These are phyloP conservation scores for Austropuccinia psidii DNA, from an alignment of 1,284 basidiomycete species.

Conservation along the genomic window DNA sequence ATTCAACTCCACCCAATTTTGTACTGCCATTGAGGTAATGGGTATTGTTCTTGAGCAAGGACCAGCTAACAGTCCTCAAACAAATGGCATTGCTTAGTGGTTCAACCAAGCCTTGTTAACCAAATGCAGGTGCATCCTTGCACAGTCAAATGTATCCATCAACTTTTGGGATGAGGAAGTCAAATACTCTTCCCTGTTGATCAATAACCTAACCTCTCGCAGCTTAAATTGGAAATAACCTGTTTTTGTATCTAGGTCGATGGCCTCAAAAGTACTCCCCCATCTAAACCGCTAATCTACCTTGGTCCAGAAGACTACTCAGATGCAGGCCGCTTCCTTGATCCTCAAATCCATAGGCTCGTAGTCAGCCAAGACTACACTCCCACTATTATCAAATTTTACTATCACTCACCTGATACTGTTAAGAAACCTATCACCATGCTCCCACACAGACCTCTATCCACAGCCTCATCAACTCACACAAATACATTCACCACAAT, in stretches of 20 bases:
- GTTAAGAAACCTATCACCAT: background rate
- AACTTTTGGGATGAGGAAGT: slow-evolving; percentile 7
- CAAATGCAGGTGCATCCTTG: background rate
- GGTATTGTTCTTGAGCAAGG: background rate
- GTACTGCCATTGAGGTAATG: background rate
- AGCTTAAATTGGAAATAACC: background rate
- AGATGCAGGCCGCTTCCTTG: slow-evolving; percentile 1
- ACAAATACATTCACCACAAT: too few species aligned
- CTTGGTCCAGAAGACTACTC: background rate
- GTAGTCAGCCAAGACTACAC: slow-evolving; percentile 10
- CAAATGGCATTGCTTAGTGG: background rate
- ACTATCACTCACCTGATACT: background rate
- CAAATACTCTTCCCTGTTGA: background rate
- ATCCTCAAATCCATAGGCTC: background rate
- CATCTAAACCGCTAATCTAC: background rate
- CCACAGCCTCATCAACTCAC: too few species aligned
- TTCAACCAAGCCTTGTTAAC: slow-evolving; percentile 1
- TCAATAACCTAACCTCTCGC: background rate
- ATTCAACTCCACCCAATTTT: background rate
- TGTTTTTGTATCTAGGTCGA: slow-evolving; percentile 11
- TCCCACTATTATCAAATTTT: background rate
- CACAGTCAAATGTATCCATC: background rate
- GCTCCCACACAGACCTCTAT: too few species aligned
- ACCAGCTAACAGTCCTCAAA: slow-evolving; percentile 4
- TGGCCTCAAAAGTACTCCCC: background rate